Base-by-base conservation (phyloP, 2,329 filamentous ascomycete species). In the Cercospora sojina region DNA sequence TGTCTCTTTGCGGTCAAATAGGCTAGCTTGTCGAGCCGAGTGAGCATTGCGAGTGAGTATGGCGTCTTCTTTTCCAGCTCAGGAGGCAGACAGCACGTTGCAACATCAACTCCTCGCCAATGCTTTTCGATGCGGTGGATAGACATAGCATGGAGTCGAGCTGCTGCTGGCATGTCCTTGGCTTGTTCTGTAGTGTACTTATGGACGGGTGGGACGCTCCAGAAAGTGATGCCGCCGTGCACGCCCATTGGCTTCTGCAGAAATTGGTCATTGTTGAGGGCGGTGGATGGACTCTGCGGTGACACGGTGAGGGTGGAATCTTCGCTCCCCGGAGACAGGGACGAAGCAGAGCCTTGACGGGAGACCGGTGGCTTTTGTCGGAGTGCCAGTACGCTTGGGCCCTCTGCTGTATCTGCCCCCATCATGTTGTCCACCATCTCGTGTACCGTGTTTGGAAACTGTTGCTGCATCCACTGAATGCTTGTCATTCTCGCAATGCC, bases 31-130 rank as follows among this genome's bases (percentile, higher is more conserved):
- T 49, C 29, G 5, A 62, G 49, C 1, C 49, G 25, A 10, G 27
- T 16, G n/a, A 65, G 23, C 58, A 65, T 55, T n/a, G 64, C 59
- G 6, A 65, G 53, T 3, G 66, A 67, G 31, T 65, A 67, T 13
- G 66, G 66, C 8, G 66, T 67, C 13, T 35, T 38, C 29, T 3
- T n/a, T 20, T 62, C 49, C 5, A 67, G n/a, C 31, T 65, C 62
- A 10, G 31, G 18, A 12, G 66, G 62, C 16, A 67, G 47, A 47
- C 64, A 63, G 1, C 55, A 59, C 0, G 51, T 35, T 10, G 32
- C 29, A 1, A 61, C 27, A 5, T 57, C 20, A 7, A 49, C 51
- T n/a, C 53, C 56, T 12, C n/a, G 20, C 65, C 65, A 67, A 13
- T 47, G 10, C 16, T 16, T 53, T 56, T 59, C 56, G 41, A 59